A percentile compares a stretch with the other conserved stretches of the same genome.
Conservation (phyloP, 2,329 filamentous ascomycete genomes). For the Alternaria hordeiaustralica region DNA sequence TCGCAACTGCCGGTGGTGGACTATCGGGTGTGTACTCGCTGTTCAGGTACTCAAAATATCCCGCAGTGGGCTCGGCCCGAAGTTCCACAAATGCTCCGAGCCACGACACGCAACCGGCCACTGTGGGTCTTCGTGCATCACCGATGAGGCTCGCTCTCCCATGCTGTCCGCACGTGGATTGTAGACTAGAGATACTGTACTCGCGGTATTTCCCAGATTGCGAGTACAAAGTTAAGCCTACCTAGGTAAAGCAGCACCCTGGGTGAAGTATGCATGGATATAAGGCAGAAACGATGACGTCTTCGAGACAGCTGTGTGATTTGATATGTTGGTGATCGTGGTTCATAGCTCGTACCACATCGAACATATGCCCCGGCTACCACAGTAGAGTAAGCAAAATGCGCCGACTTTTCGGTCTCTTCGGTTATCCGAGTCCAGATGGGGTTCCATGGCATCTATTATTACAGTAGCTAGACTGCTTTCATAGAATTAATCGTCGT, state of each 20-base stretch:
- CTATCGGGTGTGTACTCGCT: not conserved
- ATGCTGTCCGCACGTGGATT: not conserved
- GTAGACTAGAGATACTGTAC: not conserved
- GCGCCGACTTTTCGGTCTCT: not conserved
- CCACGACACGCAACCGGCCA: not conserved
- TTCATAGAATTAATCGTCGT: not conserved
- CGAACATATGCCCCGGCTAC: constrained; percentile 1
- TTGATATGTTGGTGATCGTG: not conserved
- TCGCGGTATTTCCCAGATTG: not conserved
- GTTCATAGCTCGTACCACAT: not conserved
- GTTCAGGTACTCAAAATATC: not conserved
- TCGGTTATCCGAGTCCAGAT: not conserved
- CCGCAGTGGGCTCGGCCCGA: not conserved
- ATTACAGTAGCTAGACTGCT: constrained; percentile 1
- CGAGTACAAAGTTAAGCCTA: not conserved
- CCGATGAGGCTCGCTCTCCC: not conserved
- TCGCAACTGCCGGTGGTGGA: not conserved
- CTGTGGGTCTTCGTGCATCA: not conserved
- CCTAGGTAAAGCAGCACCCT: not conserved
- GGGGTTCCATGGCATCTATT: not conserved
- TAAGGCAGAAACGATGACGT: not conserved
- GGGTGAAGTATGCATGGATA: not conserved
- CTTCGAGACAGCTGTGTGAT: not conserved
- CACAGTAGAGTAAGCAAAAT: not conserved
- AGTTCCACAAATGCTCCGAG: constrained; percentile 6